Evolutionary conservation across 2,329 filamentous ascomycete species (phyloP).

Genomic region (Curvularia spicifera): DNA sequence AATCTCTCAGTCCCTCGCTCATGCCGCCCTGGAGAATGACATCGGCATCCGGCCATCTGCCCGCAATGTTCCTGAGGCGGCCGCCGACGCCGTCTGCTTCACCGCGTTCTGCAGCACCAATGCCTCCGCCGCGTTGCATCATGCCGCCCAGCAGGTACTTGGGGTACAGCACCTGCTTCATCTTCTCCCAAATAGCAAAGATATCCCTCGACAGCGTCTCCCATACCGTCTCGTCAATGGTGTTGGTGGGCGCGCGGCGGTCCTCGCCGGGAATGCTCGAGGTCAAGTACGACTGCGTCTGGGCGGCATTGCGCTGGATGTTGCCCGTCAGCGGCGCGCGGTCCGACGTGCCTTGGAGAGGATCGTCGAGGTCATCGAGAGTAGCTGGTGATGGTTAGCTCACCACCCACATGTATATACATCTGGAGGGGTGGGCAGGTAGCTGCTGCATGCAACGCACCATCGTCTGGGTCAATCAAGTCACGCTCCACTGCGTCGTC

Average conservation of each 20-base stretch:
- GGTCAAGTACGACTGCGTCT: constrained; percentile 83
- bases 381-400: constrained; percentile 63
- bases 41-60: constrained; percentile 72
- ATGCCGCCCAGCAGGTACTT: constrained; percentile 84
- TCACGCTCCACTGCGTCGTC: constrained; percentile 57
- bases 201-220: constrained; percentile 93
- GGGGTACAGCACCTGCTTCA: constrained; percentile 95
- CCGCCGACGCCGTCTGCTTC: constrained; percentile 55
- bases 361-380: constrained; percentile 92
- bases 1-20: constrained; percentile 90
- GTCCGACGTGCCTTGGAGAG: constrained; percentile 71
- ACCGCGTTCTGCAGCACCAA: constrained; percentile 63
- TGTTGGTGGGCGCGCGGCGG: constrained; percentile 85
- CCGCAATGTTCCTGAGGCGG: constrained; percentile 61
- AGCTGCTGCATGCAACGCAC: constrained; percentile 43
- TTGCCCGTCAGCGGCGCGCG: constrained; percentile 83
- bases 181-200: constrained; percentile 94
- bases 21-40: constrained; percentile 72
- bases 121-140: constrained; percentile 64
- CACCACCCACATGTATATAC: not conserved
- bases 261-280: constrained; percentile 92
- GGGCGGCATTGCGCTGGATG: constrained; percentile 64
- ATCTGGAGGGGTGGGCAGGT: constrained; percentile 11
- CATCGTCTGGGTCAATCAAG: constrained; percentile 61
- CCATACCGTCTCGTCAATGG: constrained; percentile 97